These are phyloP conservation scores for Porpolomopsis calyptriformis DNA, from an alignment of 768 basidiomycete genomes.

Conservation along the genomic window DNA sequence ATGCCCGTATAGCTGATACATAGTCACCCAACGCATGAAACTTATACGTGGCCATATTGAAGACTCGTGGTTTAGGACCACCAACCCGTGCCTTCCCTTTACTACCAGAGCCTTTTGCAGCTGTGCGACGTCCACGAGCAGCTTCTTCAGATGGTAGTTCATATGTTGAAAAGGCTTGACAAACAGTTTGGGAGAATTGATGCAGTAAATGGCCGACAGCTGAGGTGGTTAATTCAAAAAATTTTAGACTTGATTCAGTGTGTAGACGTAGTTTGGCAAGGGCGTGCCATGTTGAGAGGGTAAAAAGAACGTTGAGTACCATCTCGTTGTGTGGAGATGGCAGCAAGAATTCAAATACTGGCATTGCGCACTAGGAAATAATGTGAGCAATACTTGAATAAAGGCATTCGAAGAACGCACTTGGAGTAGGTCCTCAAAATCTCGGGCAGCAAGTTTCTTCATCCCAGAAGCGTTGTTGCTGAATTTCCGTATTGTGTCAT, in stretches of 20 bases:
- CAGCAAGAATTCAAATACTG: constrained; percentile 27
- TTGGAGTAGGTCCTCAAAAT: constrained; percentile 25
- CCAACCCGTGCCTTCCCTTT: neutral
- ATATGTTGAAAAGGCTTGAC: constrained; percentile 16
- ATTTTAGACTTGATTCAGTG: constrained; percentile 21
- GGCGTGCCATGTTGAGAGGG: constrained; percentile 26
- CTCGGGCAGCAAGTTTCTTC: constrained; percentile 15
- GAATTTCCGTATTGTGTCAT: constrained; percentile 16
- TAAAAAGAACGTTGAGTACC: constrained; percentile 25
- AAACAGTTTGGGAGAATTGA: constrained; percentile 17
- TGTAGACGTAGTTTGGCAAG: constrained; percentile 32
- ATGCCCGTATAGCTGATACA: constrained; percentile 17
- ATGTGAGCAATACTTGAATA: no score
- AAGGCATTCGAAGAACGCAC: no score
- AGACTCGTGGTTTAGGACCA: constrained; percentile 9
- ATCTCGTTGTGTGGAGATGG: constrained; percentile 16
- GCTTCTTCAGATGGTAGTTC: constrained; percentile 30
- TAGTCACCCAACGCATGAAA: constrained; percentile 31
- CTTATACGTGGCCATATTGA: constrained; percentile 28
- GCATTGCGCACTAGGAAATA: constrained; percentile 23
- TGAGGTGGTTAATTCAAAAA: constrained; percentile 16
- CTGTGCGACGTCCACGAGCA: constrained; percentile 17
- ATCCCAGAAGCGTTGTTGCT: constrained; percentile 14
- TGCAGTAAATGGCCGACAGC: constrained; percentile 20
- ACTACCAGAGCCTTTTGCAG: constrained; percentile 1